A percentile compares a stretch with the other conserved stretches of the same genome.
These are phyloP conservation scores for Abrus pulchellus DNA, from an alignment of 306 rosid species.

Conservation along the genomic window DNA sequence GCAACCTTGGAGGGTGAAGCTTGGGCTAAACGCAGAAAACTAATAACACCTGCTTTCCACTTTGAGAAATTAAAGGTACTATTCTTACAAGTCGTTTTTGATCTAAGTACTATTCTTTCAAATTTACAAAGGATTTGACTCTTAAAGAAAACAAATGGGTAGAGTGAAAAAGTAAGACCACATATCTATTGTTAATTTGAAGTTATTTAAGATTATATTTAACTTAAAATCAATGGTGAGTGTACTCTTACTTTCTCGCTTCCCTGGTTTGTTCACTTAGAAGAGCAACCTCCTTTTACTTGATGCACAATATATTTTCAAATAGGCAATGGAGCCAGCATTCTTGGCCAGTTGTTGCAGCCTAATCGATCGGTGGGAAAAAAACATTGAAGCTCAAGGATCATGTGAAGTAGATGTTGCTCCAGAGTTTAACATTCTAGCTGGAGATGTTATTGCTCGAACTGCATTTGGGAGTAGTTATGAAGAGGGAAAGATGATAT, in stretches of 20 bases:
- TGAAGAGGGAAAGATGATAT: conserved; percentile 3
- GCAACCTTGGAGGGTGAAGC: background rate
- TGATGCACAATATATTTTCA: background rate
- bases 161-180: no score
- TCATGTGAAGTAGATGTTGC: background rate
- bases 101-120: no score
- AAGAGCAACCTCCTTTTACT: no score
- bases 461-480: conserved; percentile 9
- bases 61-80: conserved; percentile 3
- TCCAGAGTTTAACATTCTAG: background rate
- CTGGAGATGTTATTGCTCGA: conserved; percentile 6
- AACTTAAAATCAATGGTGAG: no score
- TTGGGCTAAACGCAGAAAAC: background rate
- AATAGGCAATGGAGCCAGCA: conserved; percentile 8
- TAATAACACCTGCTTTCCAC: background rate
- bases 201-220: no score
- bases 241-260: no score
- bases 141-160: no score
- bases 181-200: no score
- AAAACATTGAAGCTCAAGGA: background rate
- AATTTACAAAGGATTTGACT: no score
- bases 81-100: background rate
- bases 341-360: background rate
- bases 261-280: no score
- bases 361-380: conserved; percentile 1